These are phyloP conservation scores for Leccinum subspadiceum DNA, from an alignment of 1,284 basidiomycete genomes.

Conservation along the genomic window DNA sequence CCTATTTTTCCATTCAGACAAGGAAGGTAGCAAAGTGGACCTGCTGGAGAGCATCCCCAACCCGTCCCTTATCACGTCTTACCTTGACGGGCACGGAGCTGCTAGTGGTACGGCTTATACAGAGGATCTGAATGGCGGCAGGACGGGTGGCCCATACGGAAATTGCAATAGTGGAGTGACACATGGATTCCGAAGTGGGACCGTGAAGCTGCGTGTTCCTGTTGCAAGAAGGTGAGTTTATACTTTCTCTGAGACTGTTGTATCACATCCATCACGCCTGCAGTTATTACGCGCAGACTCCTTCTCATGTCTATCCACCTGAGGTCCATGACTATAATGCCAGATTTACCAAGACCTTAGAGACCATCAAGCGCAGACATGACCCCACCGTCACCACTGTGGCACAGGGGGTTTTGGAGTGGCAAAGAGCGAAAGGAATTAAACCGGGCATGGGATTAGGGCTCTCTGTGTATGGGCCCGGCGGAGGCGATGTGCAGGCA, in stretches of 20 bases:
- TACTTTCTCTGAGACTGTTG: slow-evolving; percentile 3
- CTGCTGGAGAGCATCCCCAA: slow-evolving; percentile 73
- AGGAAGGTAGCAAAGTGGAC: slow-evolving; percentile 21
- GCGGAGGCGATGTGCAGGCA: slow-evolving; percentile 88
- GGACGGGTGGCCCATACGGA: slow-evolving; percentile 18
- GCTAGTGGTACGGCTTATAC: slow-evolving; percentile 10
- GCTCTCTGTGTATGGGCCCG: slow-evolving; percentile 49
- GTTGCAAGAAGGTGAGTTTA: slow-evolving; percentile 62
- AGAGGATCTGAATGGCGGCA: slow-evolving; percentile 7
- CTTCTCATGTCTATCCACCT: slow-evolving; percentile 80
- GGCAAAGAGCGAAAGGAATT: slow-evolving; percentile 53
- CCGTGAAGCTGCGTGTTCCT: slow-evolving; percentile 67
- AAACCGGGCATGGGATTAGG: slow-evolving; percentile 31
- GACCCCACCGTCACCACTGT: slow-evolving; percentile 98
- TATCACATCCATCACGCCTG: neutral
- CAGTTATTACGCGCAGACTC: slow-evolving; percentile 84
- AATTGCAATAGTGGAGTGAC: slow-evolving; percentile 23
- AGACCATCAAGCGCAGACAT: slow-evolving; percentile 92
- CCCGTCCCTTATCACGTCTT: slow-evolving; percentile 44
- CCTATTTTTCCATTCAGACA: slow-evolving; percentile 51
- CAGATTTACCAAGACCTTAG: slow-evolving; percentile 84
- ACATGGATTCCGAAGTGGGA: slow-evolving; percentile 33
- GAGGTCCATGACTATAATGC: slow-evolving; percentile 95
- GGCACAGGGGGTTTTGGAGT: slow-evolving; percentile 85
- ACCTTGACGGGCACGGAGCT: slow-evolving; percentile 24